A percentile compares a stretch with the other conserved stretches of the same genome.
phyloP scores from a whole-genome alignment of 441 rosid species.

The Iberis amara region DNA sequence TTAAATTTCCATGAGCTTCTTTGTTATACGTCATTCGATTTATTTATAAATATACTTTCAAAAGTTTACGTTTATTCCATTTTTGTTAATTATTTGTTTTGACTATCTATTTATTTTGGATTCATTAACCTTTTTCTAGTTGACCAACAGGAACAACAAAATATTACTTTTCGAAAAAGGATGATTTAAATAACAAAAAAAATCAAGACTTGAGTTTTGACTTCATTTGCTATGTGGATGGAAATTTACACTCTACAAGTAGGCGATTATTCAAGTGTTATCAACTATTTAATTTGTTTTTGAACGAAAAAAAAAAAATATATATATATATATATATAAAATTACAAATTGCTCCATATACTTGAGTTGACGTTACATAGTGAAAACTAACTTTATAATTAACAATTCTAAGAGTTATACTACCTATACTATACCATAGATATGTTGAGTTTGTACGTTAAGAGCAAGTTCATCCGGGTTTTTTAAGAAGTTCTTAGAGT shows the following conservation, averaged over 20 bases:
- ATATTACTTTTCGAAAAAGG: no score
- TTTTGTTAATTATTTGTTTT: slow-evolving; percentile 9
- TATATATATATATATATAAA: not conserved
- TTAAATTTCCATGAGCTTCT: slow-evolving; percentile 24
- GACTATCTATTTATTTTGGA: slow-evolving; percentile 12
- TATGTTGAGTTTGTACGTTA: no score
- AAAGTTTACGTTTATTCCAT: slow-evolving; percentile 30
- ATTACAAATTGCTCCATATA: not conserved
- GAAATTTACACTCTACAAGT: slow-evolving; percentile 15
- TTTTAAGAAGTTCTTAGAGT: no score
- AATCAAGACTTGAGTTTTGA: slow-evolving; percentile 17
- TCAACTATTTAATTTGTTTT: slow-evolving; percentile 2
- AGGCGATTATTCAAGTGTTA: slow-evolving; percentile 3
- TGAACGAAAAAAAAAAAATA: not conserved
- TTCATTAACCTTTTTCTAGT: slow-evolving; percentile 15
- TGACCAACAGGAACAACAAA: not conserved
- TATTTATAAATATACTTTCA: slow-evolving; percentile 23
- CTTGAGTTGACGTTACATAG: not conserved
- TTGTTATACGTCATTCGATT: slow-evolving; percentile 22
- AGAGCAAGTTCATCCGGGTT: no score
- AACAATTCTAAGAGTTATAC: not conserved
- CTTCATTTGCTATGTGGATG: slow-evolving; percentile 6
- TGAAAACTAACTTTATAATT: not conserved
- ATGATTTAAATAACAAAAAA: not conserved
- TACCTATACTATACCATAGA: no score